Percentiles rank a stretch among this genome's conserved stretches.
These are phyloP conservation scores for Atkinsonella hypoxylon DNA, from an alignment of 2,329 filamentous ascomycete species.

Conservation along the genomic window DNA sequence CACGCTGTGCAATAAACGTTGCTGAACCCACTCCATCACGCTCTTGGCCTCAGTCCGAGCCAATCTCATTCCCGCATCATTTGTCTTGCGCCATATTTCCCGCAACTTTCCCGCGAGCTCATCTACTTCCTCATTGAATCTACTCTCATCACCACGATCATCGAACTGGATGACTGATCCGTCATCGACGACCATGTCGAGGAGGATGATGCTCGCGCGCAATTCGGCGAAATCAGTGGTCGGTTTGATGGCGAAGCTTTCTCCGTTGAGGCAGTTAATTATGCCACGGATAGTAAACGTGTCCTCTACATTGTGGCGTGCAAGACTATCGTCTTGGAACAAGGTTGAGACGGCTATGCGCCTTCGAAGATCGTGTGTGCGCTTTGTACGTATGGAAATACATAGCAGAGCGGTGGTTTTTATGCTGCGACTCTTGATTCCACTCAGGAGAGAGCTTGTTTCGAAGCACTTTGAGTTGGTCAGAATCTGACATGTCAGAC, in stretches of 20 bases:
- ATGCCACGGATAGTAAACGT: slow-evolving; percentile 31
- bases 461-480: slow-evolving; percentile 32
- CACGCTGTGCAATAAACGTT: slow-evolving; percentile 59
- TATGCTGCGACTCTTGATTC: slow-evolving; percentile 35
- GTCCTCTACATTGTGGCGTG: slow-evolving; percentile 27
- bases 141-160: slow-evolving; percentile 19
- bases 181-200: slow-evolving; percentile 66
- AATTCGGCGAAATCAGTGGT: slow-evolving; percentile 59
- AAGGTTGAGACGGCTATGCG: slow-evolving; percentile 55
- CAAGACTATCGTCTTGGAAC: slow-evolving; percentile 36
- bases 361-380: slow-evolving; percentile 48
- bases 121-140: slow-evolving; percentile 65
- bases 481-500: background rate
- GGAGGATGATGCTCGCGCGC: slow-evolving; percentile 49
- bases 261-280: slow-evolving; percentile 31
- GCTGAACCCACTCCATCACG: slow-evolving; percentile 59
- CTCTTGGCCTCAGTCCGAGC: slow-evolving; percentile 67
- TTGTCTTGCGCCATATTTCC: slow-evolving; percentile 48
- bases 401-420: slow-evolving; percentile 45
- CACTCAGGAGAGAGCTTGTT: slow-evolving; percentile 33
- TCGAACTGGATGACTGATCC: slow-evolving; percentile 25
- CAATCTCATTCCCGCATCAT: slow-evolving; percentile 61
- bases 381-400: slow-evolving; percentile 40
- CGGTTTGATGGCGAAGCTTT: slow-evolving; percentile 39
- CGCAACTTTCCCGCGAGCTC: slow-evolving; percentile 48